Evolutionary conservation across 108 stramenopile genomes (phyloP), one percentile per base, ranked within the genome.

Genomic region (Tribonema minus): DNA sequence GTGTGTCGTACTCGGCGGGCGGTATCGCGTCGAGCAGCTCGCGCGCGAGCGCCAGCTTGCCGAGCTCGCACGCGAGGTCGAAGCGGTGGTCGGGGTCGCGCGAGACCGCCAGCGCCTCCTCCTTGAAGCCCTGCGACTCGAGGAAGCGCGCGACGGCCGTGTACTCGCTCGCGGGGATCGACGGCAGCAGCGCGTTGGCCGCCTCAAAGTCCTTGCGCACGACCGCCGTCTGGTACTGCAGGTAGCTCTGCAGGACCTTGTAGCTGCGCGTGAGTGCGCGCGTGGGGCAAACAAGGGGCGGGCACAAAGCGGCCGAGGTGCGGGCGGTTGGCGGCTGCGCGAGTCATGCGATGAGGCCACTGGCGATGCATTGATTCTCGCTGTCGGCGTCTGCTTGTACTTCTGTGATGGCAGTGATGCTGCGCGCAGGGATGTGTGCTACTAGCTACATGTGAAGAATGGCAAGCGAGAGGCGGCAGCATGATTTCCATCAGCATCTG

Each of bases 91-190:
- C 96, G 3, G 90, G 87, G 86, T 96, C 96, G 26, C 54, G 65
- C 20, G 75, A 77, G 30, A 76, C 74, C 64, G 63, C 0, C 3
- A 98, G 86, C 31, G 98, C 98, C 85, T 97, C 96, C 83, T 97
- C 96, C 87, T 99, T 98, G 90, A 93, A 99, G 1, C 98, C 98
- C 90, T 99, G 98, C 12, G 90, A 90, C 71, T 99, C 98, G 70
- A 99, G 88, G 79, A 99, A 99, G 23, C 94, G 88, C 29, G 96
- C 96, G 2, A 99, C 91, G 58, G 89, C 90, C 60, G 92, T 93
- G 82, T 97, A 95, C 83, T 97, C 93, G 23, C 83, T 73, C 64
- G 89, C 90, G 38, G 96, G 95, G 66, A 99, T 97, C 37, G 71
- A 70, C 12, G 94, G 87, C 15, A 99, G 91, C 5, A 99, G 88